These are phyloP conservation scores for Albatrellus sp. DNA, from an alignment of 1,284 basidiomycete species.

Conservation along the genomic window DNA sequence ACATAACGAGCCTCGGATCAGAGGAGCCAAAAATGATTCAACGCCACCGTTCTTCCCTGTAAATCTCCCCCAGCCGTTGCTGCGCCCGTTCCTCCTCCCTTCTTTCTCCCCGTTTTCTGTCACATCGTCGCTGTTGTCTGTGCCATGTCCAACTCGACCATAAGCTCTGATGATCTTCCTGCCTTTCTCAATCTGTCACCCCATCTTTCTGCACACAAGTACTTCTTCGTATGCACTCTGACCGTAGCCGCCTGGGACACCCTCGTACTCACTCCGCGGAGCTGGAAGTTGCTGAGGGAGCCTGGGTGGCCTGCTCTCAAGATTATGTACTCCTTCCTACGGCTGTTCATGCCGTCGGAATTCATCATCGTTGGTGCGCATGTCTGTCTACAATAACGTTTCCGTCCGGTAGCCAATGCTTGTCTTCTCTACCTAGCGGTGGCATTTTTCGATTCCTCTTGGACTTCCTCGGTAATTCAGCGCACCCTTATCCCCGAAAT, in stretches of 20 bases:
- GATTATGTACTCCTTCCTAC: slow-evolving; percentile 58
- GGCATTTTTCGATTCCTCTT: slow-evolving; percentile 52
- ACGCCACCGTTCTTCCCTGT: too few relatives aligned
- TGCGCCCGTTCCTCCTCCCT: background rate
- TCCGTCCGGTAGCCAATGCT: background rate
- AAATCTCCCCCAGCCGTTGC: background rate
- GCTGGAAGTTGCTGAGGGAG: slow-evolving; percentile 57
- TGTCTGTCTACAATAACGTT: background rate
- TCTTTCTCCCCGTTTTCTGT: background rate
- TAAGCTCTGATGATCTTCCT: slow-evolving; percentile 14
- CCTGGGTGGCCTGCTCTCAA: slow-evolving; percentile 68
- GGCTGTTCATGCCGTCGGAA: slow-evolving; percentile 64
- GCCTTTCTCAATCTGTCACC: slow-evolving; percentile 58
- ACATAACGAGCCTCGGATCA: background rate
- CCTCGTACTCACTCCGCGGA: slow-evolving; percentile 65
- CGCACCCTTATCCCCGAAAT: background rate
- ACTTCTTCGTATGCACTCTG: slow-evolving; percentile 75
- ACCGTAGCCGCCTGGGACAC: slow-evolving; percentile 81
- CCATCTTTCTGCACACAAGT: slow-evolving; percentile 72
- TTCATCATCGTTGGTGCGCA: slow-evolving; percentile 60
- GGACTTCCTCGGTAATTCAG: slow-evolving; percentile 7
- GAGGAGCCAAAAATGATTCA: background rate
- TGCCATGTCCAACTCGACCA: slow-evolving; percentile 7
- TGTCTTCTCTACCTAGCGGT: slow-evolving; percentile 37
- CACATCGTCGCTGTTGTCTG: background rate